Evolutionary conservation across 2,329 filamentous ascomycete species (phyloP), one percentile per base, ranked within the genome.

Genomic region (Ceratocystis lukuohia): DNA sequence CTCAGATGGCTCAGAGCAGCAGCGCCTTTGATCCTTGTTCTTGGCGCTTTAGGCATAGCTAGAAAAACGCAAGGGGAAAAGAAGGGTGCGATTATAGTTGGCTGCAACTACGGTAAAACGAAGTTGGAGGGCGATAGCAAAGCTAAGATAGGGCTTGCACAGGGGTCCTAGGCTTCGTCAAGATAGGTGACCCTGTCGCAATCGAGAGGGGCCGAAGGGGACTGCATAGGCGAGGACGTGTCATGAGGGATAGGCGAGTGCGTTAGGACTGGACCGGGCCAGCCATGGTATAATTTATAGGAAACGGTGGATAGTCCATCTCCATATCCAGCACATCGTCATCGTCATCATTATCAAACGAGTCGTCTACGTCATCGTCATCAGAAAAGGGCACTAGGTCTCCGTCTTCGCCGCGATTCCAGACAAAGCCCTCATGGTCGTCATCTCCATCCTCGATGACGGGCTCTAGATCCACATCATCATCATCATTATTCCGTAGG

Each of bases 381-480:
- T 83, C 78, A 0, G 78, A 80, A 59, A 80, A 80, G 20, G 79
- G 77, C 61, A 83, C 80, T 12, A 84, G 76, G 66, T 83, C 82
- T 56, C 82, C 80, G 69, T 85, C 81, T 65, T 82, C 80, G 46
- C 83, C 82, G 1, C 82, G 79, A 67, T 84, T 83, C 80, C 82
- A 85, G 64, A 79, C 75, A 62, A 83, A 74, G 12, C 79, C 79
- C 64, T 84, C 81, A 56, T 82, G 80, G 17, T 84, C 80, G 2
- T 76, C 75, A 22, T 76, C 75, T 37, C 77, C 76, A 28, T 79
- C 67, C 22, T 68, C 67, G 56, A 67, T 65, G 5, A 68, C 67
- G 15, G 67, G 67, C 20, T 68, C 50, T 33, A 68, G 20, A 25
- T 68, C 67, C 33, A 68, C 45, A 33, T 64, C 50, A n/a, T 66